Conservation (phyloP, 2,329 filamentous ascomycete species). For the Ceratocystis colombiana region DNA sequence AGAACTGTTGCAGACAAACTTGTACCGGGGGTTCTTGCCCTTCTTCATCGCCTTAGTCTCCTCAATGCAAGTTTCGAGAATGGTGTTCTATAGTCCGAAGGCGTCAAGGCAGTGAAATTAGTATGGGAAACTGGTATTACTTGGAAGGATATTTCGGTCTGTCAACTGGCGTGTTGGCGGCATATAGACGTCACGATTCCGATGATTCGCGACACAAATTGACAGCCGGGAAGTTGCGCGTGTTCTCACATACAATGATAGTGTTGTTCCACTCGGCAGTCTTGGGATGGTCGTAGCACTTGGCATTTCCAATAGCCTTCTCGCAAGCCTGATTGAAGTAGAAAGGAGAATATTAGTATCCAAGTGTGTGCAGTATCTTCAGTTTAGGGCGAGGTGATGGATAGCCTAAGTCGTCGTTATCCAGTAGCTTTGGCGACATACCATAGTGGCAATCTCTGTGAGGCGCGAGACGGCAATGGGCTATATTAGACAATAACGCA, state of each 20-base stretch:
- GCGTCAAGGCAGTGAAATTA: neutral
- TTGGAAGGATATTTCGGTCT: neutral
- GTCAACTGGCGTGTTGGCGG: neutral
- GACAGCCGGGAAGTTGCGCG: neutral
- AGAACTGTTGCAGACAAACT: slow-evolving; percentile 95
- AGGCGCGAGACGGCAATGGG: slow-evolving; percentile 67
- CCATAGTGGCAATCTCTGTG: slow-evolving; percentile 76
- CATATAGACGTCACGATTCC: neutral
- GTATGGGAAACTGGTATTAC: neutral
- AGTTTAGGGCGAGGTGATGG: neutral
- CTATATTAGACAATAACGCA: slow-evolving; percentile 36
- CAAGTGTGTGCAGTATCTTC: neutral
- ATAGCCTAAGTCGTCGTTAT: neutral
- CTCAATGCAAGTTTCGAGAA: slow-evolving; percentile 67
- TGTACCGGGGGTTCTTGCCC: slow-evolving; percentile 56
- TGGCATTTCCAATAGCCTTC: slow-evolving; percentile 59
- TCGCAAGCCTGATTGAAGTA: slow-evolving; percentile 60
- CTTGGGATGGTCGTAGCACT: slow-evolving; percentile 77
- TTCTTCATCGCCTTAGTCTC: slow-evolving; percentile 43
- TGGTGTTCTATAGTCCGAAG: slow-evolving; percentile 48
- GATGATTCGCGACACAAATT: neutral
- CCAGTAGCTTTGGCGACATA: slow-evolving; percentile 38
- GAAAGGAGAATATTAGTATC: neutral
- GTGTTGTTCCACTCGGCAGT: slow-evolving; percentile 81
- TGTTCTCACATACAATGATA: slow-evolving; percentile 66